A percentile compares a stretch with the other conserved stretches of the same genome.
Evolutionary conservation across 495 filamentous ascomycete species (phyloP).

Genomic region (Xylaria cubensis): DNA sequence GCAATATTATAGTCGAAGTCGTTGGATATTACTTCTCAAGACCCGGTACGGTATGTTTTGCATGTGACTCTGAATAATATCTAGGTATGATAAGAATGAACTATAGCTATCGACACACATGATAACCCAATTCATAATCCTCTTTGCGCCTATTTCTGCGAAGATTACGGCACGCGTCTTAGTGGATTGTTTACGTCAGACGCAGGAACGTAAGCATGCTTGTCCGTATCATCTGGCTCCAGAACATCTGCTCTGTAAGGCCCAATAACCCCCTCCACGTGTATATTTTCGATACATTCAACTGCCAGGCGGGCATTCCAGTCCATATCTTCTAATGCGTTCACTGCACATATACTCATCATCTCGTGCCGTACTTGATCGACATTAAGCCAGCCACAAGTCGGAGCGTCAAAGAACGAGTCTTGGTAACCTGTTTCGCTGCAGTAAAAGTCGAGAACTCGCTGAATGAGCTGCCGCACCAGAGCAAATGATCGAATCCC

Average conservation of each 20-base stretch:
- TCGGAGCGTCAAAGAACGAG: not conserved
- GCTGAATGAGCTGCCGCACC: constrained; percentile 9
- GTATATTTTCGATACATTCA: constrained; percentile 4
- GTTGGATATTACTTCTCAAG: not conserved
- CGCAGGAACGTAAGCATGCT: not conserved
- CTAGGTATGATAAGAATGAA: not conserved
- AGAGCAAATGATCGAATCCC: constrained; percentile 21
- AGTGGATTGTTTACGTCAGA: not conserved
- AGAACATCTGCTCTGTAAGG: constrained; percentile 60
- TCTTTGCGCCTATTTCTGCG: not conserved
- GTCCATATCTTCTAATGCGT: constrained; percentile 13
- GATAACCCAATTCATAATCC: not conserved
- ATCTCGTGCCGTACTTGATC: constrained; percentile 24
- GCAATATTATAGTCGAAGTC: not conserved
- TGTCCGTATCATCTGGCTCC: constrained; percentile 38
- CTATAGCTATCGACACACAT: not conserved
- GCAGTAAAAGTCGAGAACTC: constrained; percentile 12
- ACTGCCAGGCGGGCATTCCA: constrained; percentile 17
- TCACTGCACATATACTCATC: constrained; percentile 20
- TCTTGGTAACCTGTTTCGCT: not conserved
- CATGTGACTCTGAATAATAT: not conserved
- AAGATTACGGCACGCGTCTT: not conserved
- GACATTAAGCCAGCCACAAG: constrained; percentile 23
- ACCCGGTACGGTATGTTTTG: not conserved
- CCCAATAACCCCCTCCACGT: not conserved